Conservation (phyloP, 306 rosid genomes). For the Elaeagnus macrophylla region DNA sequence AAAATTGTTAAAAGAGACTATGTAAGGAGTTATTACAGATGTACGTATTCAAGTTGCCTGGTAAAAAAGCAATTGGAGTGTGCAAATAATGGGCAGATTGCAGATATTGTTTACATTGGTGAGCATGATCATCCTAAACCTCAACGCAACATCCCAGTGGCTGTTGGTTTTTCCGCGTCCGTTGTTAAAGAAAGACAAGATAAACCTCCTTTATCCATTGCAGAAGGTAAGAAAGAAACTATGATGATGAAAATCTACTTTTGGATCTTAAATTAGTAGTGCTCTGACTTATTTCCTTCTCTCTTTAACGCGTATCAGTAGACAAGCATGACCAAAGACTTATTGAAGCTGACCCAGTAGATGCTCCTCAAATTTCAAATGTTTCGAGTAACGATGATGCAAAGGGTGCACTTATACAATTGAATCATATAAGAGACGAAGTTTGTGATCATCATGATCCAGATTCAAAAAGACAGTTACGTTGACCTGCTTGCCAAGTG, state of each 20-base stretch:
- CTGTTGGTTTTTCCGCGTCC: constrained; percentile 41
- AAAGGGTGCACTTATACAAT: constrained; percentile 33
- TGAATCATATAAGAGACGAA: constrained; percentile 27
- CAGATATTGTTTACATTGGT: constrained; percentile 61
- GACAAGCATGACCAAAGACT: constrained; percentile 32
- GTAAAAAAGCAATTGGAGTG: constrained; percentile 76
- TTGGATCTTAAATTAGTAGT: constrained; percentile 19
- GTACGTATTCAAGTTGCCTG: constrained; percentile 64
- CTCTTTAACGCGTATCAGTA: constrained; percentile 38
- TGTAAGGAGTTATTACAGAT: constrained; percentile 76
- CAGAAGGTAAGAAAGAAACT: constrained; percentile 41
- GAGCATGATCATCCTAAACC: constrained; percentile 71
- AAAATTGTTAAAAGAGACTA: constrained; percentile 67
- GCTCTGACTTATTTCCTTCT: constrained; percentile 28
- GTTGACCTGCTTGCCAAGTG: constrained; percentile 23
- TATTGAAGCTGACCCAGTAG: constrained; percentile 33
- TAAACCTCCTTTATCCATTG: constrained; percentile 27
- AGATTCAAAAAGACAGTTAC: constrained; percentile 71
- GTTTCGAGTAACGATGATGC: constrained; percentile 30
- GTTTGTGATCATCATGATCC: constrained; percentile 32
- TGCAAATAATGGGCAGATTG: constrained; percentile 43
- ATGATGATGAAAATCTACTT: constrained; percentile 16
- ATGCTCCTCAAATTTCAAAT: constrained; percentile 24
- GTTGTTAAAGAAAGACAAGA: constrained; percentile 32
- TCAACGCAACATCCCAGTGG: constrained; percentile 32